phyloP scores from a whole-genome alignment of 1,284 basidiomycete genomes.

The Sanghuangporus sanghuang region DNA sequence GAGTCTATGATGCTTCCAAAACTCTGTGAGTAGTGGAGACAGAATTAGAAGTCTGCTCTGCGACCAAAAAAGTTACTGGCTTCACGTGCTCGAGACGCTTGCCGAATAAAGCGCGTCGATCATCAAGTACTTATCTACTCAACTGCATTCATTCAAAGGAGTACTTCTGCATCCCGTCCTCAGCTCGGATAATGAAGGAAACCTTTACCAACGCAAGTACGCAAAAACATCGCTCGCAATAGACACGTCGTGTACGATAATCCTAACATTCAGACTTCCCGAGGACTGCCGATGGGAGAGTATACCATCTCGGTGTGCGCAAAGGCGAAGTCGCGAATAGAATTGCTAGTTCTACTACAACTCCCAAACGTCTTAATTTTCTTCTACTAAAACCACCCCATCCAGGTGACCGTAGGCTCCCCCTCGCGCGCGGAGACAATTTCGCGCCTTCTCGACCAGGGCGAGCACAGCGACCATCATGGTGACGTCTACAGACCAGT shows the following conservation, averaged over 20 bases:
- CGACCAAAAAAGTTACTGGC: too few relatives aligned
- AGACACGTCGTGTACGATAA: not conserved
- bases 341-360: constrained; percentile 44
- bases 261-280: constrained; percentile 55
- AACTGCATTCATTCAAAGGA: not conserved
- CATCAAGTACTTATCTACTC: not conserved
- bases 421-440: constrained; percentile 63
- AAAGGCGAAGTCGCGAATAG: constrained; percentile 78
- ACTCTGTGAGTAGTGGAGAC: not conserved
- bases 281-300: constrained; percentile 60
- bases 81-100: too few relatives aligned
- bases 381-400: not conserved
- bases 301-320: constrained; percentile 74
- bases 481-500: constrained; percentile 15
- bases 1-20: not conserved
- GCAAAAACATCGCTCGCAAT: constrained; percentile 24
- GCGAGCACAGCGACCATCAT: not conserved
- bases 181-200: constrained; percentile 43
- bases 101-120: not conserved
- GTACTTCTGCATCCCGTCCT: not conserved
- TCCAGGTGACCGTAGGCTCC: constrained; percentile 71
- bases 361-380: not conserved
- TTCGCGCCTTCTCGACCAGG: constrained; percentile 53
- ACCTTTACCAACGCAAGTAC: constrained; percentile 55
- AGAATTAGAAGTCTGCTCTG: not conserved